Percentiles rank a stretch among this genome's conserved stretches.
Evolutionary conservation across 768 basidiomycete species (phyloP).

Genomic region (Suillus hirtellus): DNA sequence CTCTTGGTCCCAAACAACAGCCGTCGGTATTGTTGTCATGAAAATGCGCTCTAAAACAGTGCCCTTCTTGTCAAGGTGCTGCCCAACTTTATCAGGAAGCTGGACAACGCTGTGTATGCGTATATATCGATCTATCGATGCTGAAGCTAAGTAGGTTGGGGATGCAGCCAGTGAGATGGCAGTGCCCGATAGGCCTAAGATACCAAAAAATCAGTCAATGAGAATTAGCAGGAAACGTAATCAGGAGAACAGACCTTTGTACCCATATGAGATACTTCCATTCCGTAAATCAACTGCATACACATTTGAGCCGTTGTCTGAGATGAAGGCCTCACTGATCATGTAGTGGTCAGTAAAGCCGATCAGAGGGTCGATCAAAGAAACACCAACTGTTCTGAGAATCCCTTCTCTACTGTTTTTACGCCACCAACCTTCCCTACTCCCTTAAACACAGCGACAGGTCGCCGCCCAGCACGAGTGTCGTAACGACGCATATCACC

Average conservation of each 20-base stretch:
- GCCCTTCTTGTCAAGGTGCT: conserved; percentile 58
- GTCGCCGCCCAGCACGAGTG: conserved; percentile 64
- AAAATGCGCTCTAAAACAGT: conserved; percentile 63
- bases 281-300: conserved; percentile 70
- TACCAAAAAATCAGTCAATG: conserved; percentile 5
- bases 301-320: conserved; percentile 65
- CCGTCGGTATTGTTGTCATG: conserved; percentile 61
- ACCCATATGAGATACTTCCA: conserved; percentile 62
- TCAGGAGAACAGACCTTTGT: conserved; percentile 51
- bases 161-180: conserved; percentile 63
- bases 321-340: conserved; percentile 65
- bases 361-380: background rate
- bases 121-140: conserved; percentile 66
- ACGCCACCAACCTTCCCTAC: conserved; percentile 65
- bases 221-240: conserved; percentile 1
- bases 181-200: conserved; percentile 67
- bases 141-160: conserved; percentile 55
- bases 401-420: conserved; percentile 56
- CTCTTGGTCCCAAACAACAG: conserved; percentile 59
- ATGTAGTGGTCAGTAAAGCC: conserved; percentile 10
- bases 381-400: conserved; percentile 59
- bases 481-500: conserved; percentile 81
- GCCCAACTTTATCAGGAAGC: conserved; percentile 47
- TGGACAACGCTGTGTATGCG: conserved; percentile 66
- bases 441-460: conserved; percentile 65